A percentile compares a stretch with the other conserved stretches of the same genome.
phyloP scores from a whole-genome alignment of 2,329 filamentous ascomycete genomes.

The Fusarium pseudocircinatum region DNA sequence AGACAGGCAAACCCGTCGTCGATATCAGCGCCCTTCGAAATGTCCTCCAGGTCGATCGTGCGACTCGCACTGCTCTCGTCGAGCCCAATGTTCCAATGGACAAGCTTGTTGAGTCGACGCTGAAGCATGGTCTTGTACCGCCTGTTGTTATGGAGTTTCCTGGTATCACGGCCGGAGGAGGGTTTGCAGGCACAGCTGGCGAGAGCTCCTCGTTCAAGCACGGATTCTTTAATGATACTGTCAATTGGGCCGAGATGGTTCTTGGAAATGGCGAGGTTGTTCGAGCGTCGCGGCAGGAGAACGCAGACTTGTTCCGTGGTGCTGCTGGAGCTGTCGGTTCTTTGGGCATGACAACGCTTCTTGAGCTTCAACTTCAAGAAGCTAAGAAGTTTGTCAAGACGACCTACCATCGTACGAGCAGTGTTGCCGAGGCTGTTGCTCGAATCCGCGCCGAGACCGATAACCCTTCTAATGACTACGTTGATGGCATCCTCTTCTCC shows the following conservation, averaged over 20 bases:
- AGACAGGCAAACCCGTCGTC: constrained; percentile 63
- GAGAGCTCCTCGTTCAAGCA: constrained; percentile 75
- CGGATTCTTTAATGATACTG: constrained; percentile 71
- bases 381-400: constrained; percentile 67
- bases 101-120: constrained; percentile 64
- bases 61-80: constrained; percentile 65
- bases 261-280: constrained; percentile 68
- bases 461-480: constrained; percentile 63
- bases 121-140: constrained; percentile 66
- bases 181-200: constrained; percentile 71
- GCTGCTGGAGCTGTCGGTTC: constrained; percentile 75
- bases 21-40: constrained; percentile 74
- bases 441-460: constrained; percentile 56
- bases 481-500: constrained; percentile 75
- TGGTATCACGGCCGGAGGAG: constrained; percentile 75
- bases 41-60: constrained; percentile 68
- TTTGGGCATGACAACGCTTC: constrained; percentile 69
- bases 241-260: constrained; percentile 72
- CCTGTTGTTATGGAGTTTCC: constrained; percentile 77
- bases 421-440: constrained; percentile 49
- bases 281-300: constrained; percentile 62
- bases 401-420: constrained; percentile 61
- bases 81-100: constrained; percentile 79
- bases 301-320: constrained; percentile 70
- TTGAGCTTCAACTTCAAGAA: constrained; percentile 69